Evolutionary conservation across 2,329 filamentous ascomycete genomes (phyloP).

Genomic region (Aspergillus fischeri): DNA sequence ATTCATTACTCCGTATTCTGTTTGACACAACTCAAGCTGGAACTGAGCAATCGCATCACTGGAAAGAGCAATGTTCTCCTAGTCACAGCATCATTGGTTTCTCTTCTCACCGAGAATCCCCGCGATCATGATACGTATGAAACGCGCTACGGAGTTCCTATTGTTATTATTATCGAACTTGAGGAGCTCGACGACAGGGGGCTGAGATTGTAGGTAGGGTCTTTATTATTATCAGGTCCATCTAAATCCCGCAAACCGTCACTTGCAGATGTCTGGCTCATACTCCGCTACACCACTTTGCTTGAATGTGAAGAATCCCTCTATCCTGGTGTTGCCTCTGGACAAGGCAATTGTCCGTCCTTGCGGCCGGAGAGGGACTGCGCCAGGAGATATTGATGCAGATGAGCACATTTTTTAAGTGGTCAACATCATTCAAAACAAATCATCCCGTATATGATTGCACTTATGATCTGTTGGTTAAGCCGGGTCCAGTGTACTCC

Average conservation of each 20-base stretch:
- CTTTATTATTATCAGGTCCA: not conserved
- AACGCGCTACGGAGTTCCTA: not conserved
- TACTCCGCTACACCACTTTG: not conserved
- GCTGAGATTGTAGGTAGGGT: not conserved
- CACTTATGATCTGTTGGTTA: slow-evolving; percentile 26
- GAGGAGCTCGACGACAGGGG: not conserved
- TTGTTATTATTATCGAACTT: not conserved
- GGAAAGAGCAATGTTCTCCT: not conserved
- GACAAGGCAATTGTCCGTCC: too few species aligned
- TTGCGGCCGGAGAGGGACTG: not conserved
- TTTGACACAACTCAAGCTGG: not conserved
- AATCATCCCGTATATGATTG: slow-evolving; percentile 24
- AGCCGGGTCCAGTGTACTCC: slow-evolving; percentile 72
- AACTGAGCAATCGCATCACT: not conserved
- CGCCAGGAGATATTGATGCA: too few species aligned
- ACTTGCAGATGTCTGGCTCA: not conserved
- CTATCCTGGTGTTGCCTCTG: not conserved
- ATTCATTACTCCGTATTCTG: too few species aligned
- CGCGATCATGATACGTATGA: not conserved
- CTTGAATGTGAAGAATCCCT: not conserved
- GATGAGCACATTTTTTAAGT: slow-evolving; percentile 1
- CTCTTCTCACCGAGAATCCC: not conserved
- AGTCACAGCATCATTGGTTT: not conserved
- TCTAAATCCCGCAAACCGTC: not conserved
- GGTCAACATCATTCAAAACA: slow-evolving; percentile 15